Evolutionary conservation across 1,284 basidiomycete genomes (phyloP).

Genomic region (Marasmius oreades): DNA sequence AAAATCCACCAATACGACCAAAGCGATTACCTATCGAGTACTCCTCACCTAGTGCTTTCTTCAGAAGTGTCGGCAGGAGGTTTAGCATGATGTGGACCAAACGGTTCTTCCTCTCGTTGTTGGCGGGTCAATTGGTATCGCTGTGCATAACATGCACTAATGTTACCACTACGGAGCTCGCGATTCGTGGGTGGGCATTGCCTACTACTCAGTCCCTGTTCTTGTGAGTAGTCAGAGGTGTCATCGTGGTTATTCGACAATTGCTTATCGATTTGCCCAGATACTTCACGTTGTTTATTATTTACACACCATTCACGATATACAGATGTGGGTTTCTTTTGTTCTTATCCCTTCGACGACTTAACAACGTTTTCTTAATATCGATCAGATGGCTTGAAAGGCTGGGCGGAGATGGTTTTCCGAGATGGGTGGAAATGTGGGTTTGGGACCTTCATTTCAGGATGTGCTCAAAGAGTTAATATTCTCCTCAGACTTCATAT

Average conservation of each 20-base stretch:
- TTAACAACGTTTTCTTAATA: conserved; percentile 4
- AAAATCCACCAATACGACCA: neutral
- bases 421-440: conserved; percentile 84
- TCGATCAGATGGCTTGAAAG: conserved; percentile 65
- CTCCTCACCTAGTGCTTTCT: conserved; percentile 51
- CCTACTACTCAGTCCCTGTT: conserved; percentile 82
- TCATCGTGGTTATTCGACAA: neutral
- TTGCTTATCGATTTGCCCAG: conserved; percentile 32
- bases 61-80: conserved; percentile 46
- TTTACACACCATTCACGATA: conserved; percentile 85
- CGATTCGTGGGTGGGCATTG: conserved; percentile 64
- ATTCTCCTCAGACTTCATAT: conserved; percentile 56
- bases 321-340: conserved; percentile 56
- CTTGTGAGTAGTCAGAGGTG: conserved; percentile 47
- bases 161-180: conserved; percentile 77
- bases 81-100: conserved; percentile 74
- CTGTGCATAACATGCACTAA: conserved; percentile 85
- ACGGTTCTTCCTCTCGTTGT: conserved; percentile 60
- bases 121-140: conserved; percentile 80
- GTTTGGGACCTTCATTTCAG: conserved; percentile 20
- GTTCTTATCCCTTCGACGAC: conserved; percentile 3
- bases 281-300: conserved; percentile 71
- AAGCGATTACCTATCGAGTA: conserved; percentile 57
- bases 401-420: conserved; percentile 70
- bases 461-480: no score